Evolutionary conservation across 768 basidiomycete genomes (phyloP), one percentile per base, ranked within the genome.

Genomic region (Agrocybe chaxingu): DNA sequence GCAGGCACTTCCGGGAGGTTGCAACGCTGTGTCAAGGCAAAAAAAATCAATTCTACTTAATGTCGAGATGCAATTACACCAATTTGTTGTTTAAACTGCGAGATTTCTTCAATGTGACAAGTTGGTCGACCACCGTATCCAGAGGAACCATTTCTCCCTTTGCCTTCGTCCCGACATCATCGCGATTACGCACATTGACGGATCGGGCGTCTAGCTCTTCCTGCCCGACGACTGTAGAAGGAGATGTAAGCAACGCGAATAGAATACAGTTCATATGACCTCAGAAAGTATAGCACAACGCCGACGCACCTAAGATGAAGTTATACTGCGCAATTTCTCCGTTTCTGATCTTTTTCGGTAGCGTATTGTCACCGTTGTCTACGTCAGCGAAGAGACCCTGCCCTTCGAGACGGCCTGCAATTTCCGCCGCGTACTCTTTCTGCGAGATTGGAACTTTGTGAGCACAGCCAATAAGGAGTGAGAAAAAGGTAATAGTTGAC

Each of bases 311-410:
- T 57, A 98, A 79, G 60, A 98, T 92, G 66, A 97, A 98, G 71
- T 98, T 98, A 72, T 96, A 97, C 67, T 98, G 96, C 31, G 94
- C 91, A 56, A 96, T 83, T 72, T 99, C 95, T 16, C 91, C 95
- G 65, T 98, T 98, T 29, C 95, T 81, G 62, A 99, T 92, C 78
- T 98, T 98, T 82, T 98, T 98, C 52, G 83, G 87, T 24, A 98
- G 79, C 0, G 97, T 98, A 62, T 97, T 87, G 37, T 87, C 84
- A 33, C 89, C 85, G 57, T 95, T 86, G 68, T 98, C 97, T 12
- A 92, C 92, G 59, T 98, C 97, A 40, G 89, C 87, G 62, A 81
- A 98, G 43, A 99, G 69, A 1, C 92, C 92, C 4, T 80, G 70
- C 37, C 77, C 74, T 50, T 74, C 75, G 3, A 98, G 77, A 55